Evolutionary conservation across 805 yeast genomes (phyloP).

Genomic region (Ogataea wickerhamii): DNA sequence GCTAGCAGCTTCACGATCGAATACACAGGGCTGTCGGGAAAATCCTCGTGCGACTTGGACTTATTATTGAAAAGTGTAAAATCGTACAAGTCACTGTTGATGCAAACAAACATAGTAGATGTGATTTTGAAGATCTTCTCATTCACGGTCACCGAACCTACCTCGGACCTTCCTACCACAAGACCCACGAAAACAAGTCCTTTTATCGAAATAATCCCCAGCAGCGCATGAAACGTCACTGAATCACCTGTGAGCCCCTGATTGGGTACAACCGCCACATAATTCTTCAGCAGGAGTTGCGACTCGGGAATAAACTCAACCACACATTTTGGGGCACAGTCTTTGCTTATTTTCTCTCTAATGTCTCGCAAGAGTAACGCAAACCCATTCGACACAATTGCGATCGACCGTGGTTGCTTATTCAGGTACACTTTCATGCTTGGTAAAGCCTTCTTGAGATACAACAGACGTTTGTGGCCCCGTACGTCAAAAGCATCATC

Average conservation of each 20-base stretch:
- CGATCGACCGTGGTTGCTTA: constrained; percentile 64
- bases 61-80: constrained; percentile 19
- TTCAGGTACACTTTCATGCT: constrained; percentile 61
- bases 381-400: constrained; percentile 54
- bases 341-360: constrained; percentile 25
- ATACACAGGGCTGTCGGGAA: constrained; percentile 36
- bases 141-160: constrained; percentile 56
- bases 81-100: constrained; percentile 57
- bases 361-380: constrained; percentile 58
- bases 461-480: constrained; percentile 4
- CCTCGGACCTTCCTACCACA: constrained; percentile 49
- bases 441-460: too few relatives aligned
- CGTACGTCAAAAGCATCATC: constrained; percentile 2
- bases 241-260: constrained; percentile 4
- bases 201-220: constrained; percentile 58
- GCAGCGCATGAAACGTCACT: constrained; percentile 43
- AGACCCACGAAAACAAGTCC: constrained; percentile 55
- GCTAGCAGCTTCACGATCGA: constrained; percentile 43
- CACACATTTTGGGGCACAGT: constrained; percentile 35
- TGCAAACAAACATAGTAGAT: constrained; percentile 64
- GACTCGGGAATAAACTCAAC: constrained; percentile 52
- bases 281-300: constrained; percentile 37
- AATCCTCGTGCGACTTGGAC: constrained; percentile 17
- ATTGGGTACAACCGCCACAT: constrained; percentile 37
- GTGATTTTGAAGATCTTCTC: constrained; percentile 52